phyloP scores from a whole-genome alignment of 352 stramenopile genomes.

The Globisporangium echinulatum region DNA sequence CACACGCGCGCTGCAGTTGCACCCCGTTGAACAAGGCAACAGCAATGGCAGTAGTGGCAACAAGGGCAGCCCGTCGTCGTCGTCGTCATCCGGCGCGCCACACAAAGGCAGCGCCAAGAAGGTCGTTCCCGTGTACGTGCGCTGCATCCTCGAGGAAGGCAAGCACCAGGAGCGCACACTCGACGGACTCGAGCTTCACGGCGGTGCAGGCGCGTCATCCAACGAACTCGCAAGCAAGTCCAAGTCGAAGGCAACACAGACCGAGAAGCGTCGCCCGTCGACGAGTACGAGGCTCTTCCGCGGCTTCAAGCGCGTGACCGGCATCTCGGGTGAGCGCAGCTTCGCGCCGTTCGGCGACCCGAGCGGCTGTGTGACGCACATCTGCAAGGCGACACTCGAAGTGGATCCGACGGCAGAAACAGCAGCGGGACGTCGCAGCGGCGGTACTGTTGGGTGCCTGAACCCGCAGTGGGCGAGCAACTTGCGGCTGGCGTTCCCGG shows the following conservation, averaged over 20 bases:
- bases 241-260: slow-evolving; percentile 6
- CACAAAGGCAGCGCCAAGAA: slow-evolving; percentile 31
- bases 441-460: slow-evolving; percentile 13
- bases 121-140: slow-evolving; percentile 53
- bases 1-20: slow-evolving; percentile 60
- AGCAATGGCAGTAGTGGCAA: background rate
- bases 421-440: background rate
- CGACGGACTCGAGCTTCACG: slow-evolving; percentile 44
- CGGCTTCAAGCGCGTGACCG: slow-evolving; percentile 63
- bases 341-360: slow-evolving; percentile 62
- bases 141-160: slow-evolving; percentile 71
- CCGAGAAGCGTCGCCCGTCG: slow-evolving; percentile 43
- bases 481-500: slow-evolving; percentile 68
- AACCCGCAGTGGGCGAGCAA: slow-evolving; percentile 71
- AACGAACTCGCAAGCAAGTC: slow-evolving; percentile 14
- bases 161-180: slow-evolving; percentile 70
- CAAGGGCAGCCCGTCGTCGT: background rate
- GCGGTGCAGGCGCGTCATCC: slow-evolving; percentile 1
- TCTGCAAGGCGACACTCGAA: slow-evolving; percentile 43
- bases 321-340: slow-evolving; percentile 65
- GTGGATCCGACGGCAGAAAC: background rate
- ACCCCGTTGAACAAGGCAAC: slow-evolving; percentile 25
- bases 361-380: slow-evolving; percentile 72
- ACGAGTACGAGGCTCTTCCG: slow-evolving; percentile 66
- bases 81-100: background rate